Conservation (phyloP, 2,329 filamentous ascomycete genomes). For the Neofusicoccum ribis region DNA sequence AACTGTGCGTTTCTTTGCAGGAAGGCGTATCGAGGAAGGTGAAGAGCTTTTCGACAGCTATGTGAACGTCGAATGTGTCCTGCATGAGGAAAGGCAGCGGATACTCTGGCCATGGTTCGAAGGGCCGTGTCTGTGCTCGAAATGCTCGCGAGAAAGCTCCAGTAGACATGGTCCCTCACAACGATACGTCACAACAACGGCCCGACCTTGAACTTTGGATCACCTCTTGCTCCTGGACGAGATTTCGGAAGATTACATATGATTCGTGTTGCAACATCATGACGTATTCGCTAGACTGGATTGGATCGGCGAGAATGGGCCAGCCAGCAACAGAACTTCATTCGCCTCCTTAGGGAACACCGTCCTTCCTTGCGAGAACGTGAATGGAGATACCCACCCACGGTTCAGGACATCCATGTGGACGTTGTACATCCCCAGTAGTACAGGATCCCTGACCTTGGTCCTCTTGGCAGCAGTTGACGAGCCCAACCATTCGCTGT, state of each 20-base stretch:
- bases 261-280: not conserved
- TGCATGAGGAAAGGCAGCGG: slow-evolving; percentile 15
- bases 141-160: slow-evolving; percentile 18
- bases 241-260: not conserved
- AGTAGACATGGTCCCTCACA: not conserved
- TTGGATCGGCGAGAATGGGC: not conserved
- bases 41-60: slow-evolving; percentile 26
- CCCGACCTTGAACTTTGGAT: not conserved
- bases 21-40: not conserved
- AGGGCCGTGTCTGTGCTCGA: slow-evolving; percentile 21
- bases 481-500: not conserved
- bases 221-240: not conserved
- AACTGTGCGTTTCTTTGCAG: slow-evolving; percentile 23
- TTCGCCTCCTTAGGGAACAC: too few relatives aligned
- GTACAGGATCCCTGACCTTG: not conserved
- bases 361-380: not conserved
- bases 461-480: not conserved
- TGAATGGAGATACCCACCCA: not conserved
- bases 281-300: not conserved
- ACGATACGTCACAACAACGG: not conserved
- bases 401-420: not conserved
- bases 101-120: slow-evolving; percentile 26
- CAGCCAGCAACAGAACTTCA: not conserved
- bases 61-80: slow-evolving; percentile 19
- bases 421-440: not conserved